These are phyloP conservation scores for Aspergillus biplanus DNA, from an alignment of 495 filamentous ascomycete genomes.

Conservation along the genomic window DNA sequence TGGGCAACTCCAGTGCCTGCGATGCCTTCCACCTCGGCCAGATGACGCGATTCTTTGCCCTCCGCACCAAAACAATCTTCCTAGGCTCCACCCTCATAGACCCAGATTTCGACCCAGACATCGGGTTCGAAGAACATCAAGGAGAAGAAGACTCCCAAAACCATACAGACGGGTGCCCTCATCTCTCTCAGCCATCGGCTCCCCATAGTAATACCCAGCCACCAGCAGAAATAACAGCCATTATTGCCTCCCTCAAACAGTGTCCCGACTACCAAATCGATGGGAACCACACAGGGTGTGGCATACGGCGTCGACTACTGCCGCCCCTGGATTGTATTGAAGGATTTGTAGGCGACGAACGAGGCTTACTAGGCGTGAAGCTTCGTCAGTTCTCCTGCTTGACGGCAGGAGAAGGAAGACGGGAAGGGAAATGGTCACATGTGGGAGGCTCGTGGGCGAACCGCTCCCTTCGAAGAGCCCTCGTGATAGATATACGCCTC, in stretches of 20 bases:
- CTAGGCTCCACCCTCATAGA: slow-evolving; percentile 53
- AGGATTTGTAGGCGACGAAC: slow-evolving; percentile 64
- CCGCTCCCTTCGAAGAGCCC: slow-evolving; percentile 26
- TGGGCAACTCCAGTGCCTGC: slow-evolving; percentile 74
- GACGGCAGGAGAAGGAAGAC: background rate
- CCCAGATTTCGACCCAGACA: slow-evolving; percentile 34
- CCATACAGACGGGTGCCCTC: background rate
- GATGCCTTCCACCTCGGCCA: slow-evolving; percentile 88
- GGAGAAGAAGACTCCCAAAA: slow-evolving; percentile 7
- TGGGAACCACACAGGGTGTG: slow-evolving; percentile 75
- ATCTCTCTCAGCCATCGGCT: background rate
- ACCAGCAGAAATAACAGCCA: slow-evolving; percentile 48
- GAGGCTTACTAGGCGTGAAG: slow-evolving; percentile 69
- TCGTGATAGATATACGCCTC: slow-evolving; percentile 37
- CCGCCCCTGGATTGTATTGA: slow-evolving; percentile 71
- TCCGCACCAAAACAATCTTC: slow-evolving; percentile 50
- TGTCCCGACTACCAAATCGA: slow-evolving; percentile 82
- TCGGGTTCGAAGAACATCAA: slow-evolving; percentile 28
- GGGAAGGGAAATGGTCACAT: slow-evolving; percentile 11
- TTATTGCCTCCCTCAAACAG: slow-evolving; percentile 60
- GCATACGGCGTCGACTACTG: slow-evolving; percentile 66
- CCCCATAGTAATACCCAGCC: slow-evolving; percentile 11
- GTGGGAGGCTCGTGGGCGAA: slow-evolving; percentile 33
- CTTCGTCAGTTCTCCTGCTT: slow-evolving; percentile 34
- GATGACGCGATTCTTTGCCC: slow-evolving; percentile 76